These are phyloP conservation scores for Lindgomyces ingoldianus DNA, from an alignment of 495 filamentous ascomycete species.

Conservation along the genomic window DNA sequence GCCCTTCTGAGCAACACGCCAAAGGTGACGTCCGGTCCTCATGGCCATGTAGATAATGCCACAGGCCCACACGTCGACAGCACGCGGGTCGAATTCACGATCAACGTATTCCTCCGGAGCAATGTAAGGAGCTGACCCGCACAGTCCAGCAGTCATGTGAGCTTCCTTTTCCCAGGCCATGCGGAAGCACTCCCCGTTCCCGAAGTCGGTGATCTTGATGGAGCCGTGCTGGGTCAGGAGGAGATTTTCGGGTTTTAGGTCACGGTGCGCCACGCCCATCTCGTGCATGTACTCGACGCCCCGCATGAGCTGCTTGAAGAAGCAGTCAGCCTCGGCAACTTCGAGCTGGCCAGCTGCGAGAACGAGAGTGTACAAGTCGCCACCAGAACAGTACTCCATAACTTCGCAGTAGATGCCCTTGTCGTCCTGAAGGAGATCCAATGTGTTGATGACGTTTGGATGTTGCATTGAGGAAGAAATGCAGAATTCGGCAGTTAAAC, in stretches of 20 bases:
- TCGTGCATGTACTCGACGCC: constrained; percentile 99
- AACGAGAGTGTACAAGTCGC: constrained; percentile 93
- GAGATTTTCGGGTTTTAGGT: constrained; percentile 96
- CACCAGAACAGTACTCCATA: constrained; percentile 98
- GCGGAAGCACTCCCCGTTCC: constrained; percentile 98
- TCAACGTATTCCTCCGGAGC: constrained; percentile 95
- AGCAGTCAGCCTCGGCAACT: constrained; percentile 92
- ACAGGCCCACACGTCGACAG: constrained; percentile 96
- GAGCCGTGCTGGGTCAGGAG: constrained; percentile 88
- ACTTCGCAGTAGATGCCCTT: constrained; percentile 99
- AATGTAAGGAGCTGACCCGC: constrained; percentile 95
- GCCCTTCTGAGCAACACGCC: constrained; percentile 91
- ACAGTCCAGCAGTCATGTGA: constrained; percentile 96
- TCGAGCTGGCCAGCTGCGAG: constrained; percentile 91
- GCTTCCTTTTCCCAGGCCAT: constrained; percentile 99
- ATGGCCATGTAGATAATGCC: constrained; percentile 99
- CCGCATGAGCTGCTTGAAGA: constrained; percentile 99
- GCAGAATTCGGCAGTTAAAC: constrained; percentile 97
- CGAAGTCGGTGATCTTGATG: constrained; percentile 99
- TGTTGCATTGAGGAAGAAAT: constrained; percentile 96
- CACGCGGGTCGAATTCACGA: constrained; percentile 92
- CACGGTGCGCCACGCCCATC: constrained; percentile 97
- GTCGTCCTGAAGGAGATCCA: constrained; percentile 90
- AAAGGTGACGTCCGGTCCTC: constrained; percentile 92
- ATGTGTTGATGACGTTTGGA: constrained; percentile 96